Conservation (phyloP, 1,139 yeast genomes). For the Hansenula sp. region DNA sequence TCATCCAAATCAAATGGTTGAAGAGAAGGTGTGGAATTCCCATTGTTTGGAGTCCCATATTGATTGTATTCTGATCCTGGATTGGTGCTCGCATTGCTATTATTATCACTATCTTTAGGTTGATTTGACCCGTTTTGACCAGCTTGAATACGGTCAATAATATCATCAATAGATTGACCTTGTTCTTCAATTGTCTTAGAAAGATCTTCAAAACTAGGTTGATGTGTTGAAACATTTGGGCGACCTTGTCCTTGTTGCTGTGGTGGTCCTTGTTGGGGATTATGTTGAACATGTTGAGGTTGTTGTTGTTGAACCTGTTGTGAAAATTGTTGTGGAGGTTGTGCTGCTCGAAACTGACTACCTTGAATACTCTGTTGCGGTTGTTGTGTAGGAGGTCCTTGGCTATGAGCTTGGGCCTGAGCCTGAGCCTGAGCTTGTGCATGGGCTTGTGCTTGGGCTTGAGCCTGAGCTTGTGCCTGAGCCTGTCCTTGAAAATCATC, state of each 20-base stretch:
- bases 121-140: slow-evolving; percentile 4
- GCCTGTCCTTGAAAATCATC: slow-evolving; percentile 1
- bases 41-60: not conserved
- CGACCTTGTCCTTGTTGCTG: not conserved
- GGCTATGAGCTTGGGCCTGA: too few relatives aligned
- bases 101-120: slow-evolving; percentile 3
- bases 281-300: not conserved
- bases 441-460: too few relatives aligned
- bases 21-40: not conserved
- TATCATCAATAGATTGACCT: slow-evolving; percentile 21
- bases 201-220: slow-evolving; percentile 15
- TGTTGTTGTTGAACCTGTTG: not conserved
- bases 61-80: not conserved
- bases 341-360: not conserved
- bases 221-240: slow-evolving; percentile 7
- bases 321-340: not conserved
- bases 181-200: slow-evolving; percentile 21
- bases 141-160: slow-evolving; percentile 15
- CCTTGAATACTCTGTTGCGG: too few relatives aligned
- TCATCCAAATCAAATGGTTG: slow-evolving; percentile 13
- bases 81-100: not conserved
- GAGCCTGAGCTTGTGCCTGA: too few relatives aligned
- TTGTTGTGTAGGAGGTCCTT: too few relatives aligned
- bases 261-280: not conserved
- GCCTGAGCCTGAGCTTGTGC: too few relatives aligned